These are phyloP conservation scores for Apiospora phragmitis DNA, from an alignment of 2,329 filamentous ascomycete genomes.

Conservation along the genomic window DNA sequence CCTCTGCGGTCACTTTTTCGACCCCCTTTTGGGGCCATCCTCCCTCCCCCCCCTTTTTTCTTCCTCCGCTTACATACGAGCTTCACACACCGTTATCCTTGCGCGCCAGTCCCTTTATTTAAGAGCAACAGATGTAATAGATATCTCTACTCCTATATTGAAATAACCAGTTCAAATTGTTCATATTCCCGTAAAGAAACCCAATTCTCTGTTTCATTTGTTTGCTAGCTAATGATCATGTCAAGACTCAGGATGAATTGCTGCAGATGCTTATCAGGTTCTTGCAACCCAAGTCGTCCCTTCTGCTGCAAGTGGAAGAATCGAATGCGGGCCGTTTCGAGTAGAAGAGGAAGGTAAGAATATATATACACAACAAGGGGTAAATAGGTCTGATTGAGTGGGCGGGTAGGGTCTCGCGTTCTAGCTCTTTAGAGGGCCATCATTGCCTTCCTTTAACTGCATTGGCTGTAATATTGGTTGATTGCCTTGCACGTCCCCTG, in stretches of 20 bases:
- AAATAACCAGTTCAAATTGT: too few species aligned
- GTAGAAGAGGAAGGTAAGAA: not conserved
- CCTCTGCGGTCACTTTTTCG: not conserved
- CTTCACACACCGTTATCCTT: too few species aligned
- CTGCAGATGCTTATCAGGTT: not conserved
- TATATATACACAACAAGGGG: not conserved
- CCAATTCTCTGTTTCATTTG: not conserved
- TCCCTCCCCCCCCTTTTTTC: not conserved
- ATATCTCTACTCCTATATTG: too few species aligned
- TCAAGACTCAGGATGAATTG: not conserved
- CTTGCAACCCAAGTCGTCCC: not conserved
- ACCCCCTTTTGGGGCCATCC: not conserved
- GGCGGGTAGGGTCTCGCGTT: not conserved
- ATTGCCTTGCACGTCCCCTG: slow-evolving; percentile 29
- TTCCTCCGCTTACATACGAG: not conserved
- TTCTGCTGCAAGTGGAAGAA: not conserved
- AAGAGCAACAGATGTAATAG: too few species aligned
- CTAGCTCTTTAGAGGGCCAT: not conserved
- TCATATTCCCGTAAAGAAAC: too few species aligned
- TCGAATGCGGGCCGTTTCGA: not conserved
- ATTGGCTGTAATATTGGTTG: slow-evolving; percentile 30
- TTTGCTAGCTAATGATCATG: not conserved
- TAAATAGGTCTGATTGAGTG: not conserved
- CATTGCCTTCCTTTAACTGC: not conserved
- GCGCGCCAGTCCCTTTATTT: too few species aligned